Conservation (phyloP, 2,329 filamentous ascomycete genomes). For the Trichophaea hybrida region DNA sequence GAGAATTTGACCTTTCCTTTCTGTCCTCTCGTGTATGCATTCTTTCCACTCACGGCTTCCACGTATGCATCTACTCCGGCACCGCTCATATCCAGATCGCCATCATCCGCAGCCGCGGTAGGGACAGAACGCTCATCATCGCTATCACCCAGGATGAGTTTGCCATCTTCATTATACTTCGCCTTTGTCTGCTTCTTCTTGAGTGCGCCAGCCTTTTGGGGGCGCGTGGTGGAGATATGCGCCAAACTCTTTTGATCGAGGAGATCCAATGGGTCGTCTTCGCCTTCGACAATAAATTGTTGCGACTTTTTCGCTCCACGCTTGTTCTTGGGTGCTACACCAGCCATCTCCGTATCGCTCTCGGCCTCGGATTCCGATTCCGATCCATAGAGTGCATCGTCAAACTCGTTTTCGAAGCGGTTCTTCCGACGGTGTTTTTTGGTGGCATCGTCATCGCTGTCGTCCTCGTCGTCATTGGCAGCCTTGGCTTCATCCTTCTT, state of each 20-base stretch:
- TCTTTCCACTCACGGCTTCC: slow-evolving; percentile 52
- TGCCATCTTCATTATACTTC: slow-evolving; percentile 61
- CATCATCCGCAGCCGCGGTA: slow-evolving; percentile 34
- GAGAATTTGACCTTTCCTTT: slow-evolving; percentile 58
- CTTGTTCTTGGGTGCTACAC: slow-evolving; percentile 33
- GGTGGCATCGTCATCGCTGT: slow-evolving; percentile 32
- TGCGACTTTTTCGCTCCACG: slow-evolving; percentile 41
- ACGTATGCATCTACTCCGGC: slow-evolving; percentile 50
- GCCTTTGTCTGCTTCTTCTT: slow-evolving; percentile 42
- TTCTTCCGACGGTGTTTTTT: slow-evolving; percentile 30
- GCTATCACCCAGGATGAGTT: slow-evolving; percentile 53
- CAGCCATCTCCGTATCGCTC: slow-evolving; percentile 39
- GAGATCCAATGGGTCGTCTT: slow-evolving; percentile 87
- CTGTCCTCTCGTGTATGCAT: slow-evolving; percentile 49
- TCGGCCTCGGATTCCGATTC: slow-evolving; percentile 49
- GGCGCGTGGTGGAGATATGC: slow-evolving; percentile 85
- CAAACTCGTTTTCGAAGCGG: slow-evolving; percentile 82
- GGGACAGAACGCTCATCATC: slow-evolving; percentile 35
- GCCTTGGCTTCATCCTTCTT: slow-evolving; percentile 59
- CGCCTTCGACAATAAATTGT: slow-evolving; percentile 83
- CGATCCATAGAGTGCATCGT: slow-evolving; percentile 86
- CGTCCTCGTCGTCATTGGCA: slow-evolving; percentile 43
- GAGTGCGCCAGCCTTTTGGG: slow-evolving; percentile 42
- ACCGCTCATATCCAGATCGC: slow-evolving; percentile 34
- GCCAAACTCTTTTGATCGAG: slow-evolving; percentile 78